phyloP scores from a whole-genome alignment of 257 asterid species.

The Nicotiana benthamiana region DNA sequence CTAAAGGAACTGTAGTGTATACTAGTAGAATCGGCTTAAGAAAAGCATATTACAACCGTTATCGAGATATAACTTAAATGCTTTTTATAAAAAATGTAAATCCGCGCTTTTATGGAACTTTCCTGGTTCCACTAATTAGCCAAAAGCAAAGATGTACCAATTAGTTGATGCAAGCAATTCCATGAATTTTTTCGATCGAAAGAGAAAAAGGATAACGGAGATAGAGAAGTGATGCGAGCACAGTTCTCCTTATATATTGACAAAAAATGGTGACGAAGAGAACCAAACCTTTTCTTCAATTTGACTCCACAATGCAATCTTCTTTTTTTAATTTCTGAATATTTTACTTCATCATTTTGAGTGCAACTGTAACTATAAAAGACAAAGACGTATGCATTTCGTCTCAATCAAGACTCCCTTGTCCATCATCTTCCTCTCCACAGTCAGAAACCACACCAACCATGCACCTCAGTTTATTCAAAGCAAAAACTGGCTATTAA shows the following conservation, averaged over 20 bases:
- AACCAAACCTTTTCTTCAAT: background rate
- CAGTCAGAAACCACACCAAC: too few relatives aligned
- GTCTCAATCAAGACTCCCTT: background rate
- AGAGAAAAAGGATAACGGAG: background rate
- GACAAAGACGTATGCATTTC: background rate
- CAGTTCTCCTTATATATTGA: background rate
- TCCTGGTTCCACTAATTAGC: background rate
- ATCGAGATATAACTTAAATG: too few relatives aligned
- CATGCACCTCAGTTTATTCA: too few relatives aligned
- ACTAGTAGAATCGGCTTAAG: too few relatives aligned
- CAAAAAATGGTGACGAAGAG: background rate
- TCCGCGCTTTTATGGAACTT: background rate
- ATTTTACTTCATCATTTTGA: background rate
- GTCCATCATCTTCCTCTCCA: too few relatives aligned
- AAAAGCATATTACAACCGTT: too few relatives aligned
- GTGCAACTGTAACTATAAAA: background rate
- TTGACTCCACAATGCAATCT: background rate
- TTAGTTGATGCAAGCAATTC: background rate
- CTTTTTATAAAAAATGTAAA: too few relatives aligned
- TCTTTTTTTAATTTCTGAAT: background rate
- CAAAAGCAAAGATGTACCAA: background rate
- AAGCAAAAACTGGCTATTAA: too few relatives aligned
- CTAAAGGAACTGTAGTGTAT: too few relatives aligned
- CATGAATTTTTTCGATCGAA: background rate
- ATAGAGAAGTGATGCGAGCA: background rate